Evolutionary conservation across 2,329 filamentous ascomycete species (phyloP), one percentile per base, ranked within the genome.

Genomic region (Helotiales sp.): DNA sequence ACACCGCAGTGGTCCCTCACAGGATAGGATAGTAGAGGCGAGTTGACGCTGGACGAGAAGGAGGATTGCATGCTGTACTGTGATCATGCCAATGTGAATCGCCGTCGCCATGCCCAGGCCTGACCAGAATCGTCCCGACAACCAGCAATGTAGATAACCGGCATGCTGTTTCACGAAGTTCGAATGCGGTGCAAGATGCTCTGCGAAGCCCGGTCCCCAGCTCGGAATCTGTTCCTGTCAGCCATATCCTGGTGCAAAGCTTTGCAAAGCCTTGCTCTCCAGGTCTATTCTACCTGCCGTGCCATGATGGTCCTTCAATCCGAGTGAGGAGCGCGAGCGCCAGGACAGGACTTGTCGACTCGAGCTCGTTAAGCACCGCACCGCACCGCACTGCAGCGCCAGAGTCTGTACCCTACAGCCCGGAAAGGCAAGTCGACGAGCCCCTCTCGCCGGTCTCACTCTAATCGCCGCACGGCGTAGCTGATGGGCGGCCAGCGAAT

Each of bases 141-240:
- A 52, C 42, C 31, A 30, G 40, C 34, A 15, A 52, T 29, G 52
- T 55, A 59, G 52, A 55, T 57, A 58, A 55, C 55, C 54, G 54
- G 48, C 30, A 24, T 27, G n/a, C n/a, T 38, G 61, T 63, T 58
- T 58, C 54, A 63, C 61, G 29, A 58, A 38, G 31, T 51, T 55
- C 46, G 25, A 33, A 48, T 49, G 25, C 36, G 22, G 57, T 58
- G 49, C 48, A 44, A 54, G 51, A n/a, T 34, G 40, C 48, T 40
- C 54, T 33, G 34, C 40, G 52, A 47, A 51, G 46, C 13, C 19
- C 46, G 15, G 46, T 51, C 51, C 52, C 33, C 52, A 47, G 27
- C 57, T 42, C 34, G 42, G 57, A 54, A 52, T 40, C 54, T 56
- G 49, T 49, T 59, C 46, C 54, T 57, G 57, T 57, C 57, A 57